Percentiles rank a stretch among this genome's conserved stretches.
These are phyloP conservation scores for Pichia terricola DNA, from an alignment of 1,139 yeast species.

Conservation along the genomic window DNA sequence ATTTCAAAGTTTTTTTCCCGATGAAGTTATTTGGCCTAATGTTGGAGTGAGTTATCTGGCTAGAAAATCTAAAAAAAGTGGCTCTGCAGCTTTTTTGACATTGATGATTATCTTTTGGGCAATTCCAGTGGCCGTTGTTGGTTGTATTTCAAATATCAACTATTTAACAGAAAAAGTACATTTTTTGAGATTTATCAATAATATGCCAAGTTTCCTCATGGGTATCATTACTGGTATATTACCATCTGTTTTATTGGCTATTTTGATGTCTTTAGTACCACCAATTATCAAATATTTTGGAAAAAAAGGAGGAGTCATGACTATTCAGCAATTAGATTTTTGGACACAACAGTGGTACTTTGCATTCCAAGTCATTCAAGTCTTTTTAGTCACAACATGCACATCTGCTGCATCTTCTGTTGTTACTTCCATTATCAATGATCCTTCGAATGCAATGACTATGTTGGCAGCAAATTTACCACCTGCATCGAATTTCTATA, in stretches of 20 bases:
- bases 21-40: conserved; percentile 80
- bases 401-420: conserved; percentile 70
- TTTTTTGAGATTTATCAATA: conserved; percentile 61
- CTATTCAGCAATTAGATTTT: conserved; percentile 54
- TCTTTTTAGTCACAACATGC: conserved; percentile 58
- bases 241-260: conserved; percentile 74
- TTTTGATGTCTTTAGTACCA: conserved; percentile 76
- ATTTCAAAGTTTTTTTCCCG: conserved; percentile 52
- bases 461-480: conserved; percentile 72
- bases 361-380: conserved; percentile 62
- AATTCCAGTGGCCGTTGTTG: conserved; percentile 91
- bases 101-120: conserved; percentile 77
- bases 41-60: conserved; percentile 34
- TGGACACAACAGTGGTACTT: conserved; percentile 72
- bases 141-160: conserved; percentile 79
- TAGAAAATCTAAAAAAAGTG: conserved; percentile 33
- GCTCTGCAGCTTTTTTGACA: conserved; percentile 35
- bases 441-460: conserved; percentile 60
- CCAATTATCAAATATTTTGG: conserved; percentile 62
- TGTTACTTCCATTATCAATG: conserved; percentile 52
- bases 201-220: conserved; percentile 54
- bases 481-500: conserved; percentile 79
- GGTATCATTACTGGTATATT: conserved; percentile 83
- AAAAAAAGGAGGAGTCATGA: conserved; percentile 53
- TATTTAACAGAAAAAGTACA: conserved; percentile 57